Percentiles rank a stretch among this genome's conserved stretches.
Conservation (phyloP, 495 filamentous ascomycete species). For the Aspergillus hancockii region DNA sequence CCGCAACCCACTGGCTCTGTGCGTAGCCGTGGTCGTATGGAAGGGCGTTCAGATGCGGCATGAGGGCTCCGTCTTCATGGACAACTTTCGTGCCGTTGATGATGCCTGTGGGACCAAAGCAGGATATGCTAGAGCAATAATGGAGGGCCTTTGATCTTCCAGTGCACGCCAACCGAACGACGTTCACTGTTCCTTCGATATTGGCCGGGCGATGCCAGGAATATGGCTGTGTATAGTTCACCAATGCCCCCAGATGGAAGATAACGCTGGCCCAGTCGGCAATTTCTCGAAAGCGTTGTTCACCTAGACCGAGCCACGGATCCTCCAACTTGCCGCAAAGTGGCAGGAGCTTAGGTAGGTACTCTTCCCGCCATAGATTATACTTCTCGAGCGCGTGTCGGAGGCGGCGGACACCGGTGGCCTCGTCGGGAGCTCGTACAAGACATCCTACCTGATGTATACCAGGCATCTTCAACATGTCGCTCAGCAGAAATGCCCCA, state of each 20-base stretch:
- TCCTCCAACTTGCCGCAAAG: not conserved
- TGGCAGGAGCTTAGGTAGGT: not conserved
- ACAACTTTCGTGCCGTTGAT: constrained; percentile 10
- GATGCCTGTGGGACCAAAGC: constrained; percentile 20
- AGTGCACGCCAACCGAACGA: constrained; percentile 10
- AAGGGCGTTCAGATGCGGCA: constrained; percentile 12
- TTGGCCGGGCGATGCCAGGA: constrained; percentile 20
- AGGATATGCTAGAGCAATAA: constrained; percentile 21
- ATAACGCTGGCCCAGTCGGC: constrained; percentile 24
- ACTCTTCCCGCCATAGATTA: not conserved
- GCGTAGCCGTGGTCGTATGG: constrained; percentile 9
- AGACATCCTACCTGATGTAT: too few species aligned
- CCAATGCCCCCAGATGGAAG: constrained; percentile 20
- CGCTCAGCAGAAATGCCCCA: constrained; percentile 3
- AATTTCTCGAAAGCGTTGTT: constrained; percentile 12
- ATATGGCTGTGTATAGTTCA: constrained; percentile 26
- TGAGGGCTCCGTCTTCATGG: constrained; percentile 3
- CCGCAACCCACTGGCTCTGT: constrained; percentile 9
- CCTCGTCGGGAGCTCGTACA: not conserved
- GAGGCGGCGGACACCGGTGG: not conserved
- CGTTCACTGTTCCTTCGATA: constrained; percentile 18
- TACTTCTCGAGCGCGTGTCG: not conserved
- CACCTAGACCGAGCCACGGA: not conserved
- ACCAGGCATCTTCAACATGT: not conserved
- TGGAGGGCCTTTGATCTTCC: constrained; percentile 17